A percentile compares a stretch with the other conserved stretches of the same genome.
Conservation (phyloP, 2,329 filamentous ascomycete genomes). For the Aspergillus ochraceoroseus region DNA sequence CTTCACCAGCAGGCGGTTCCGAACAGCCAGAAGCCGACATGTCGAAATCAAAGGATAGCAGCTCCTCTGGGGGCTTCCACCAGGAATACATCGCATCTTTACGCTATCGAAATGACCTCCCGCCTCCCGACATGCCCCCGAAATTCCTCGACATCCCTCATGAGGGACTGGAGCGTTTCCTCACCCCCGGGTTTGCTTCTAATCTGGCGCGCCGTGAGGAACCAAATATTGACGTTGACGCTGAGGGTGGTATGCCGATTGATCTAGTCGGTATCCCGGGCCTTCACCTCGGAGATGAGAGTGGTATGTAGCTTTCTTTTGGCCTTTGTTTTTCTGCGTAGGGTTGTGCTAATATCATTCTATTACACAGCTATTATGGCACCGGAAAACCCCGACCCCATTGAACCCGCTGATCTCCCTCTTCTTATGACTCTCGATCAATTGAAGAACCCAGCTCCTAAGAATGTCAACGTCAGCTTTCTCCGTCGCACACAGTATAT, state of each 20-base stretch:
- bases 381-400: constrained; percentile 61
- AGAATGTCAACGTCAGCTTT: constrained; percentile 80
- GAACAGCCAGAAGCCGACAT: constrained; percentile 21
- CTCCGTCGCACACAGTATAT: constrained; percentile 95
- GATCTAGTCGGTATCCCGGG: constrained; percentile 92
- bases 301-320: constrained; percentile 55
- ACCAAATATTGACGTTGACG: constrained; percentile 93
- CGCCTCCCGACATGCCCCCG: constrained; percentile 86
- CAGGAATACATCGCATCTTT: constrained; percentile 98
- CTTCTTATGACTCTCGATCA: constrained; percentile 79
- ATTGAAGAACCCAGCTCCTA: constrained; percentile 75
- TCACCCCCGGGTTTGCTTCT: constrained; percentile 82
- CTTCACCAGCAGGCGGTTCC: neutral
- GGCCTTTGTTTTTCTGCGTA: constrained; percentile 1
- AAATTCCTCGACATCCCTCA: constrained; percentile 97
- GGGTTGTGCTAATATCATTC: constrained; percentile 21
- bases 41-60: constrained; percentile 40
- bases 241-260: constrained; percentile 94
- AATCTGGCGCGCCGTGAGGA: constrained; percentile 86
- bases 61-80: constrained; percentile 53
- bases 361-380: constrained; percentile 68
- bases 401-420: constrained; percentile 78
- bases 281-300: constrained; percentile 91
- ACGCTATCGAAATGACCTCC: constrained; percentile 91
- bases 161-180: constrained; percentile 85